Conservation (phyloP, 1,139 yeast genomes). For the Blastobotrys persicus region DNA sequence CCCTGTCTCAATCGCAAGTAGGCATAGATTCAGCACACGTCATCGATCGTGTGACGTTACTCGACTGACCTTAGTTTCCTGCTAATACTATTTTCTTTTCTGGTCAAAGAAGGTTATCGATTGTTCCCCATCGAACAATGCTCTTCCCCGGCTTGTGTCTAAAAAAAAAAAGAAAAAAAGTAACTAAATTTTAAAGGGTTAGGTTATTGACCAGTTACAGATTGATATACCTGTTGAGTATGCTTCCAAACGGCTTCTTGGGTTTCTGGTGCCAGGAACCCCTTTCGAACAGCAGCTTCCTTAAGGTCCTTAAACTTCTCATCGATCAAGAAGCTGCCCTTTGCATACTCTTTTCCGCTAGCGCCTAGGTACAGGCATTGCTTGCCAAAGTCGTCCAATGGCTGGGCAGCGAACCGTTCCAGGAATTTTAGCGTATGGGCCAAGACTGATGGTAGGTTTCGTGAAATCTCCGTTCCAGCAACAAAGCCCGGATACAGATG, state of each 20-base stretch:
- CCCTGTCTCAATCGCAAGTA: no score
- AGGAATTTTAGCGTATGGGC: slow-evolving; percentile 15
- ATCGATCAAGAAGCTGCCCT: slow-evolving; percentile 21
- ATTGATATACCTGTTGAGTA: slow-evolving; percentile 14
- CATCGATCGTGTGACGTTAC: no score
- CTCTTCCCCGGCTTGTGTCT: background rate
- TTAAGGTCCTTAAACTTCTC: slow-evolving; percentile 17
- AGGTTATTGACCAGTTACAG: background rate
- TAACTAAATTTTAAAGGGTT: no score
- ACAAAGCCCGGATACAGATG: slow-evolving; percentile 34
- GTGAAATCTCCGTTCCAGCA: slow-evolving; percentile 21
- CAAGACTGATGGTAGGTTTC: slow-evolving; percentile 28
- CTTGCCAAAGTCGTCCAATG: slow-evolving; percentile 25
- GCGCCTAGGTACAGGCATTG: slow-evolving; percentile 24
- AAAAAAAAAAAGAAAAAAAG: no score
- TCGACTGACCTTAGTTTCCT: no score
- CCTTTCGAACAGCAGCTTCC: slow-evolving; percentile 18
- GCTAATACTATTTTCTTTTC: no score
- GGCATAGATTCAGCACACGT: no score
- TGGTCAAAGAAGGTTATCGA: no score
- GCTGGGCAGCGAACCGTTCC: slow-evolving; percentile 12
- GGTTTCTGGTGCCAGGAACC: slow-evolving; percentile 21
- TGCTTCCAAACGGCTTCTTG: slow-evolving; percentile 31
- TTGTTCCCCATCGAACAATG: no score
- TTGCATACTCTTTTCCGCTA: background rate